Percentiles rank a stretch among this genome's conserved stretches.
These are phyloP conservation scores for Stephanodiscus minutulus DNA, from an alignment of 108 stramenopile genomes.

Conservation along the genomic window DNA sequence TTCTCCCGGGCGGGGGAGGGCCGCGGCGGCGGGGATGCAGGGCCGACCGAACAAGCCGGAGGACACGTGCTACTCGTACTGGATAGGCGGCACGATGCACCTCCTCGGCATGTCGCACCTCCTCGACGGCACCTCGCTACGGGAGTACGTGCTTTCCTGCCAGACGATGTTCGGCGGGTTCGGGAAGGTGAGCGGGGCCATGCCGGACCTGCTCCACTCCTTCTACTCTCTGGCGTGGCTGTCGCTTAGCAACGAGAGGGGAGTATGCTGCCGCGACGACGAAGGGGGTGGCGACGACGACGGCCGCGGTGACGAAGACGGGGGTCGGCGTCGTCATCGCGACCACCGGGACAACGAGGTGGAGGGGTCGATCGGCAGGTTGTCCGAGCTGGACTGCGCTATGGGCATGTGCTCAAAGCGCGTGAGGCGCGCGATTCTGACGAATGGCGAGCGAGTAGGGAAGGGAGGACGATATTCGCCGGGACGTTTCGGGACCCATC, in stretches of 20 bases:
- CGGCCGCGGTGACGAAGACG: neutral
- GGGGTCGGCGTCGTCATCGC: too few relatives aligned
- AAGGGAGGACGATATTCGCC: too few relatives aligned
- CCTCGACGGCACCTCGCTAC: conserved; percentile 55
- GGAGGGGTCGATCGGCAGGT: conserved; percentile 16
- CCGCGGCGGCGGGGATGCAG: conserved; percentile 66
- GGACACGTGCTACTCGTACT: conserved; percentile 92
- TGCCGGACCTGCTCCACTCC: conserved; percentile 88
- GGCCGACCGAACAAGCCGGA: conserved; percentile 87
- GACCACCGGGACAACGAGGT: conserved; percentile 14
- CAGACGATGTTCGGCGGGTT: conserved; percentile 77
- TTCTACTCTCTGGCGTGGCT: conserved; percentile 89
- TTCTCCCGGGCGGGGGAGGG: neutral
- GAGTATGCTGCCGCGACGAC: neutral
- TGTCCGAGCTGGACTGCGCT: conserved; percentile 37
- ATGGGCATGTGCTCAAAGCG: conserved; percentile 10
- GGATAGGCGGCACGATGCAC: conserved; percentile 88
- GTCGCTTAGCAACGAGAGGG: conserved; percentile 26
- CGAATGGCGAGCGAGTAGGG: too few relatives aligned
- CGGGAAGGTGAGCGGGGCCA: conserved; percentile 64
- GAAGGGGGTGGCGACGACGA: neutral
- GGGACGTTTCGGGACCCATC: too few relatives aligned
- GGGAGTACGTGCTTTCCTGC: conserved; percentile 63
- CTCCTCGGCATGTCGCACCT: conserved; percentile 55
- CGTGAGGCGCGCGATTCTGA: neutral